Evolutionary conservation across 192 early-diverging fungal species (phyloP), one percentile per base, ranked within the genome.

Genomic region (Bifiguratus adelaidae): DNA sequence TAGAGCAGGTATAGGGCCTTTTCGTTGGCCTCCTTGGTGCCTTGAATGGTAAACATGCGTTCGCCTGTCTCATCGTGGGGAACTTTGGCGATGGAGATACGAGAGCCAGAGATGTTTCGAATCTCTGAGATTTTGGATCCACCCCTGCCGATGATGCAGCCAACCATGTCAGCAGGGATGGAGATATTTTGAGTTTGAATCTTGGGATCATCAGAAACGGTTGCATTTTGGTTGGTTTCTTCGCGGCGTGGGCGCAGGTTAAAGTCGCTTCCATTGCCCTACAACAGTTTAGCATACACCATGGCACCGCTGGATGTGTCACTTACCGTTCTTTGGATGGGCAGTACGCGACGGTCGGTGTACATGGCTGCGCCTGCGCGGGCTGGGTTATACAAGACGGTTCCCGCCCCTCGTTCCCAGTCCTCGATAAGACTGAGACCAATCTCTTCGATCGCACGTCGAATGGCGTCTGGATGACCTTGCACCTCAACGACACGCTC

Each of bases 91-190:
- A 98, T 94, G 52, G 86, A 84, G 48, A 98, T 93, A 50, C 86
- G 79, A 20, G 85, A 83, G 48, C 85, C 85, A 13, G 85, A 88
- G 13, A 84, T 58, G 26, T 77, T 71, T 50, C 85, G 83, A 53
- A 85, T 88, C 59, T 88, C 85, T 12, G 85, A 80, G 52, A 88
- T 84, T 51, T 83, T 83, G 23, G 76, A 74, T 20, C 91, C 92
- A 32, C 74, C 81, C 66, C 92, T 93, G 50, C 95, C 95, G 65
- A 98, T 98, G 58, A 98, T 91, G 56, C 90, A 91, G 22, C 95
- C 95, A 37, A 93, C 92, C 85, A 96, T 87, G 60, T 93, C 91
- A 58, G 81, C 79, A 16, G 95, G 91, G 44, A 98, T 91, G 38
- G 79, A 80, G 54, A 97, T 91, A 52, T 93, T 81, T 58, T 89